Evolutionary conservation across 2,329 filamentous ascomycete species (phyloP), one percentile per base, ranked within the genome.

Genomic region (Albophoma yamanashiensis): DNA sequence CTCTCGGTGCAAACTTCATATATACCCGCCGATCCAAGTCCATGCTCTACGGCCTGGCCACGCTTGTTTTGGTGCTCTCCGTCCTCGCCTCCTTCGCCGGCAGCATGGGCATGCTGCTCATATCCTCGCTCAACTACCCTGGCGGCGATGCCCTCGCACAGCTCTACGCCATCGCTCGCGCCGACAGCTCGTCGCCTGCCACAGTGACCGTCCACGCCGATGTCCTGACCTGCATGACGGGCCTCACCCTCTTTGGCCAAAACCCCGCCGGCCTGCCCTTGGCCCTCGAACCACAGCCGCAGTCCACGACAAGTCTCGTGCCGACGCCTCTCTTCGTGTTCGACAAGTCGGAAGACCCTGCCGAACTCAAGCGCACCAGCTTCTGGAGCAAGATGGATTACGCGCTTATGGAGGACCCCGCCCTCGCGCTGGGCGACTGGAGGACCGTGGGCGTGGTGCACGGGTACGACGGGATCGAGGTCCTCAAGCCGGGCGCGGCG

Each of bases 101-200:
- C 42, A 90, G 88, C 60, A 78, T 79, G 3, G 81, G 75, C 39
- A 84, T 96, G 75, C 84, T 97, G 2, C 80, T 88, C 36, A 77
- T 95, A 62, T 96, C 92, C 0, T 88, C 89, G 17, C 84, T 95
- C 60, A 99, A 97, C 75, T 99, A 99, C 70, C 94, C 94, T 1
- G 94, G 94, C 56, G 94, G 91, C 27, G 84, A 89, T 61, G 94
- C 92, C 2, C 79, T 97, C 27, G 65, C 73, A 11, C 76, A 80
- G 53, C 75, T 88, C 45, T 78, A 81, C 61, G 62, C 64, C 55
- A 65, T 71, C 57, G 58, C 62, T 38, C 61, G 64, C 31, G 12
- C 14, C 52, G 62, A 69, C 43, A 62, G 64, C 11, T 38, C 68
- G 9, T 60, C 65, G 22, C 58, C 67, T n/a, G 36, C 64, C 31